A percentile compares a stretch with the other conserved stretches of the same genome.
phyloP scores from a whole-genome alignment of 257 asterid species.

The Schizonepeta tenuifolia region DNA sequence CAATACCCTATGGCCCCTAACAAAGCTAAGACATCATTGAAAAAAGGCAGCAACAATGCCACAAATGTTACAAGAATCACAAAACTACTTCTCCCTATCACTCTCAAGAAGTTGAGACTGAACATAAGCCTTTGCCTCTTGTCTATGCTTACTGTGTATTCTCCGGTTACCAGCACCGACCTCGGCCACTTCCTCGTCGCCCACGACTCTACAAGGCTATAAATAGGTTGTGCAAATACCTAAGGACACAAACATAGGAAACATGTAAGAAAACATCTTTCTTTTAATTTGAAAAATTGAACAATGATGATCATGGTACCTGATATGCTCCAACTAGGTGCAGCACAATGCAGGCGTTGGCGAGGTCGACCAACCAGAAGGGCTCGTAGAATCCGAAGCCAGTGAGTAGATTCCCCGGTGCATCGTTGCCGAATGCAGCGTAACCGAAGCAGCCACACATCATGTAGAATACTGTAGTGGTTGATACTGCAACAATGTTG shows the following conservation, averaged over 20 bases:
- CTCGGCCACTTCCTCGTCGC: neutral
- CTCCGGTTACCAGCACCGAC: constrained; percentile 28
- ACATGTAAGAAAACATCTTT: no score
- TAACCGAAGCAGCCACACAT: constrained; percentile 74
- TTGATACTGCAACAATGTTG: constrained; percentile 45
- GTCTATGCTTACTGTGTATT: constrained; percentile 38
- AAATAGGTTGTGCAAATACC: constrained; percentile 3
- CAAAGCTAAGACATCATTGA: constrained; percentile 55
- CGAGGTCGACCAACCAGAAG: constrained; percentile 67
- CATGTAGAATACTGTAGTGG: constrained; percentile 64
- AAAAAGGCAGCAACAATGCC: constrained; percentile 58
- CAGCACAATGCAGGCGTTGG: constrained; percentile 57
- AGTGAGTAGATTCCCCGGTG: constrained; percentile 66
- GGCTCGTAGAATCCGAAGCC: constrained; percentile 77
- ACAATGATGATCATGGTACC: constrained; percentile 31
- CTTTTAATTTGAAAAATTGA: no score
- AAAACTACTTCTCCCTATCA: constrained; percentile 54
- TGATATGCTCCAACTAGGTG: constrained; percentile 81
- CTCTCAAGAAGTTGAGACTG: constrained; percentile 46
- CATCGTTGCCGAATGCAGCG: constrained; percentile 69
- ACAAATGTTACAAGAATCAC: constrained; percentile 50
- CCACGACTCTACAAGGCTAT: neutral
- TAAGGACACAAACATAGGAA: no score
- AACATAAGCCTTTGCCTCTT: constrained; percentile 15
- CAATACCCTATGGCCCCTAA: constrained; percentile 63